Evolutionary conservation across 257 asterid genomes (phyloP).

Genomic region (Nicotiana otophora): DNA sequence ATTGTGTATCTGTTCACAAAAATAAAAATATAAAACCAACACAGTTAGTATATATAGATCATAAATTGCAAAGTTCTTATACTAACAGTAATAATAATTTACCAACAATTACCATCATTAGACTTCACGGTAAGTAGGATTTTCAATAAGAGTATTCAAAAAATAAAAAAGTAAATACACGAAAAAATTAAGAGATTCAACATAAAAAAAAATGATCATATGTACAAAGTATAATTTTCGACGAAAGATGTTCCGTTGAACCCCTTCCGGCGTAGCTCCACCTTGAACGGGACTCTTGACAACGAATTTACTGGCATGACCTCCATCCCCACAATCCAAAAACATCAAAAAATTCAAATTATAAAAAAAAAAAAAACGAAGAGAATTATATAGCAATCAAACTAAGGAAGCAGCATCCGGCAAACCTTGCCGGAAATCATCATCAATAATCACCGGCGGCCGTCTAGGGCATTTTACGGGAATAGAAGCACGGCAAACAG

Average conservation of each 20-base stretch:
- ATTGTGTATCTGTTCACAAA: not conserved
- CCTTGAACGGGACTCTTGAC: not conserved
- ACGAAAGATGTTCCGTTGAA: too few relatives aligned
- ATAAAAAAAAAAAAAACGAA: not conserved
- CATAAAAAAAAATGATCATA: too few relatives aligned
- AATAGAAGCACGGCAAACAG: slow-evolving; percentile 60
- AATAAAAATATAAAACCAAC: not conserved
- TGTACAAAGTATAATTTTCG: too few relatives aligned
- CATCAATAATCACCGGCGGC: slow-evolving; percentile 12
- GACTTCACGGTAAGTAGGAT: too few relatives aligned
- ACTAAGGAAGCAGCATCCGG: slow-evolving; percentile 48
- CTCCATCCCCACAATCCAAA: not conserved
- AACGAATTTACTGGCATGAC: not conserved
- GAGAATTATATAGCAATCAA: not conserved
- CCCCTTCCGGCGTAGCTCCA: too few relatives aligned
- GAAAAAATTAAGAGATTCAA: too few relatives aligned
- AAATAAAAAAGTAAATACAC: too few relatives aligned
- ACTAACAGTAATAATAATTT: not conserved
- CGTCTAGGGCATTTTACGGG: slow-evolving; percentile 25
- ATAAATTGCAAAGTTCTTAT: not conserved
- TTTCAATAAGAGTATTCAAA: too few relatives aligned
- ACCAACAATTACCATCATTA: not conserved
- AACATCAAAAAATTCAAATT: not conserved
- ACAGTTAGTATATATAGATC: not conserved
- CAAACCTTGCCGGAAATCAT: slow-evolving; percentile 47